Conservation (phyloP, 768 basidiomycete species). For the Pleurotus djamor region DNA sequence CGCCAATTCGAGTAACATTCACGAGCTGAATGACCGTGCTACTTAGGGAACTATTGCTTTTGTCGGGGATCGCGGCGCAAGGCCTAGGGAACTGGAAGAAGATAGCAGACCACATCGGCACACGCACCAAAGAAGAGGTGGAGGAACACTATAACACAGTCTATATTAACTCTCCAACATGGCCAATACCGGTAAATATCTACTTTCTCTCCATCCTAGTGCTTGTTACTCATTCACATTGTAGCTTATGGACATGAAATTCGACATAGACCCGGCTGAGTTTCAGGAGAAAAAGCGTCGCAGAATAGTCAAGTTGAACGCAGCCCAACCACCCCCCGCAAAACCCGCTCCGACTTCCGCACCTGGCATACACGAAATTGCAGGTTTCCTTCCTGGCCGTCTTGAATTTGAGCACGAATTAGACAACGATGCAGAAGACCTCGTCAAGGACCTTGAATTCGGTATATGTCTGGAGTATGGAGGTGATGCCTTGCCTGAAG, state of each 20-base stretch:
- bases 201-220: not conserved
- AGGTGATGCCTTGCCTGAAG: conserved; percentile 78
- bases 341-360: conserved; percentile 84
- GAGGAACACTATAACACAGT: conserved; percentile 83
- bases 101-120: conserved; percentile 92
- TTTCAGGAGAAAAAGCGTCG: conserved; percentile 90
- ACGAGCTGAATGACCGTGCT: conserved; percentile 2
- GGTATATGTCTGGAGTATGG: conserved; percentile 85
- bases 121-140: conserved; percentile 90
- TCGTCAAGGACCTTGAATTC: conserved; percentile 95
- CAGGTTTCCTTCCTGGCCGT: conserved; percentile 93
- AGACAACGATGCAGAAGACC: conserved; percentile 95
- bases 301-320: conserved; percentile 80
- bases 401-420: conserved; percentile 97
- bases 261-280: conserved; percentile 73
- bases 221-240: conserved; percentile 8
- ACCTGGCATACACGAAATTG: conserved; percentile 90
- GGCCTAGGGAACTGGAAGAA: conserved; percentile 98
- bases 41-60: conserved; percentile 83
- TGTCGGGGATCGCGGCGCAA: conserved; percentile 84
- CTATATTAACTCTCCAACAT: conserved; percentile 76
- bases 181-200: conserved; percentile 79
- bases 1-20: not conserved
- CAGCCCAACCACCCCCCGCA: conserved; percentile 49
- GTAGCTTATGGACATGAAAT: conserved; percentile 55